Percentiles rank a stretch among this genome's conserved stretches.
These are phyloP conservation scores for Fusarium xyrophilum DNA, from an alignment of 2,329 filamentous ascomycete genomes.

Conservation along the genomic window DNA sequence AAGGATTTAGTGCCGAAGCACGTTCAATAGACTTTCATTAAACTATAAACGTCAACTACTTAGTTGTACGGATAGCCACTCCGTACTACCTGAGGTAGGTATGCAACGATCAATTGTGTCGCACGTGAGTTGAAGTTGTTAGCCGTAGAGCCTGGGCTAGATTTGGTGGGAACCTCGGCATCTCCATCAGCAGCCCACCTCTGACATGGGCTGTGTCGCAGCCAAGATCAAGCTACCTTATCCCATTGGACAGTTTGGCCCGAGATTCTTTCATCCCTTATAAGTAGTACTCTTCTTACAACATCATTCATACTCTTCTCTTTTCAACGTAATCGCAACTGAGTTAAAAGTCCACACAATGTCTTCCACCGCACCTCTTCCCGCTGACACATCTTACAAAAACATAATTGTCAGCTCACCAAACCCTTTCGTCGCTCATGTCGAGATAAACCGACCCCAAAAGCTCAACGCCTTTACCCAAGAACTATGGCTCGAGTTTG, in stretches of 20 bases:
- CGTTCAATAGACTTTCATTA: slow-evolving; percentile 37
- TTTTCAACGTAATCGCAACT: background rate
- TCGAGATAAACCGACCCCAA: slow-evolving; percentile 85
- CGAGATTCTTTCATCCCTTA: background rate
- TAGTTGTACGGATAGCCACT: background rate
- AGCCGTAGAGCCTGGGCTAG: slow-evolving; percentile 14
- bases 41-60: background rate
- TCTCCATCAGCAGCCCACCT: slow-evolving; percentile 24
- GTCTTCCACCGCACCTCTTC: slow-evolving; percentile 39
- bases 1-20: slow-evolving; percentile 28
- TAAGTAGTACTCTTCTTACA: background rate
- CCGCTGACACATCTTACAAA: slow-evolving; percentile 59
- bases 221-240: slow-evolving; percentile 11
- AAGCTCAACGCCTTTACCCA: slow-evolving; percentile 91
- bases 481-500: slow-evolving; percentile 85
- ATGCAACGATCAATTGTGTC: background rate
- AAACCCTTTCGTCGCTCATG: slow-evolving; percentile 77
- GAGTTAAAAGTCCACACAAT: slow-evolving; percentile 11
- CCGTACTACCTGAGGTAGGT: background rate
- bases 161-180: slow-evolving; percentile 37
- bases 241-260: background rate
- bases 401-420: slow-evolving; percentile 80
- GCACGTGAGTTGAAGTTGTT: slow-evolving; percentile 16
- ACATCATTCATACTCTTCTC: background rate
- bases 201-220: slow-evolving; percentile 10